Percentiles rank a stretch among this genome's conserved stretches.
phyloP scores from a whole-genome alignment of 805 yeast genomes.

The Huiozyma sinensis region DNA sequence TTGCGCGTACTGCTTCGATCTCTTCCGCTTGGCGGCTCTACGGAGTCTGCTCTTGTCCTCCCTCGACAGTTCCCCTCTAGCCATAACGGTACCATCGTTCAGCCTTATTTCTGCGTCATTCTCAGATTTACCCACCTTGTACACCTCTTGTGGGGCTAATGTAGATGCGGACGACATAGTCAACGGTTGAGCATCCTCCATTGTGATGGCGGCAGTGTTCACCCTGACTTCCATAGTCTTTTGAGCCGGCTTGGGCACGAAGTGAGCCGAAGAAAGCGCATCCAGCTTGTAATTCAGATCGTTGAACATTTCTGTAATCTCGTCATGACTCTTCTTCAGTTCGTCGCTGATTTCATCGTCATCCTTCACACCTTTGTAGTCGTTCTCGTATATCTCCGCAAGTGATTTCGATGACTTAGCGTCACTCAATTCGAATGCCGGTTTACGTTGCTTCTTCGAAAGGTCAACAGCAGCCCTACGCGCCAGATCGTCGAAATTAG shows the following conservation, averaged over 20 bases:
- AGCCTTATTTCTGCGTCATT: constrained; percentile 54
- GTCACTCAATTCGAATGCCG: constrained; percentile 61
- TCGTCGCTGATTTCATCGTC: constrained; percentile 49
- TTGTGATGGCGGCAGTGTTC: constrained; percentile 66
- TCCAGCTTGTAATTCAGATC: constrained; percentile 64
- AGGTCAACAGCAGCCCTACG: constrained; percentile 60
- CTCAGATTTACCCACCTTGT: constrained; percentile 38
- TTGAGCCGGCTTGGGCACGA: constrained; percentile 81
- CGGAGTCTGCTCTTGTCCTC: constrained; percentile 82
- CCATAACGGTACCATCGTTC: constrained; percentile 68
- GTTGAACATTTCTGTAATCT: constrained; percentile 56
- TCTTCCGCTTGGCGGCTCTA: constrained; percentile 76
- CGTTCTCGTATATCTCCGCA: constrained; percentile 89
- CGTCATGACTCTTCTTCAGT: constrained; percentile 62
- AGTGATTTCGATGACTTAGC: constrained; percentile 76
- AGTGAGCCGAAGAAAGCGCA: constrained; percentile 87
- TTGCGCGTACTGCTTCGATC: constrained; percentile 36
- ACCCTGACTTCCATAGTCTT: constrained; percentile 73
- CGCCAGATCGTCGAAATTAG: constrained; percentile 76
- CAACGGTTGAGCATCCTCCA: constrained; percentile 96
- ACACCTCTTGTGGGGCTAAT: constrained; percentile 93
- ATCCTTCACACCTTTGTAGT: constrained; percentile 44
- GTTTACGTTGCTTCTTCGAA: constrained; percentile 41
- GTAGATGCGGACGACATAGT: constrained; percentile 61
- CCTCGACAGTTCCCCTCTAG: constrained; percentile 70